phyloP scores from a whole-genome alignment of 1,139 yeast species.

The Pichia sp. region DNA sequence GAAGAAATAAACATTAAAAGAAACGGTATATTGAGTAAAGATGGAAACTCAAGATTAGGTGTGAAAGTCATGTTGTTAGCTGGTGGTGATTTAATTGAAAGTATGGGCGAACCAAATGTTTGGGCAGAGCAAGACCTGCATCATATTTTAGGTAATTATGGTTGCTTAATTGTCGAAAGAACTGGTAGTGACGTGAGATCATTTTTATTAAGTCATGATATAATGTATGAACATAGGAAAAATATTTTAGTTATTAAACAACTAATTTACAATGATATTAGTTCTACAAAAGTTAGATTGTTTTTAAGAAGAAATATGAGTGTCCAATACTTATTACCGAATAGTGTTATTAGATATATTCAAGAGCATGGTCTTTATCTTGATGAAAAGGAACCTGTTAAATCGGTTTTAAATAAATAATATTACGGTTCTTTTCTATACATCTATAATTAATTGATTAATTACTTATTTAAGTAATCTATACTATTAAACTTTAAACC shows the following conservation, averaged over 20 bases:
- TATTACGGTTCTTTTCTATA: neutral
- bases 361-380: constrained; percentile 85
- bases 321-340: constrained; percentile 89
- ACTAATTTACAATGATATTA: constrained; percentile 89
- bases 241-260: constrained; percentile 93
- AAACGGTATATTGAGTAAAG: constrained; percentile 67
- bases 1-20: constrained; percentile 87
- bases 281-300: constrained; percentile 88
- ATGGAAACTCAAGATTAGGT: constrained; percentile 57
- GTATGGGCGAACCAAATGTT: constrained; percentile 99
- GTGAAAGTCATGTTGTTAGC: constrained; percentile 94
- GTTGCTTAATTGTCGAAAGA: constrained; percentile 92
- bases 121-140: constrained; percentile 97
- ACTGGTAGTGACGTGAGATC: constrained; percentile 95
- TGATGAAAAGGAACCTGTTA: constrained; percentile 87
- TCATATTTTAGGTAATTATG: constrained; percentile 91
- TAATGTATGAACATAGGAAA: constrained; percentile 93
- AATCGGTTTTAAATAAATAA: constrained; percentile 63
- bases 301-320: constrained; percentile 94
- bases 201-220: constrained; percentile 85
- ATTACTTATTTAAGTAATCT: neutral
- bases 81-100: constrained; percentile 95
- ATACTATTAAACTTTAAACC: constrained; percentile 22
- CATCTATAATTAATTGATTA: neutral
- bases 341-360: constrained; percentile 88